Evolutionary conservation across 306 rosid species (phyloP), one percentile per base, ranked within the genome.

Genomic region (Vigna hirtella): DNA sequence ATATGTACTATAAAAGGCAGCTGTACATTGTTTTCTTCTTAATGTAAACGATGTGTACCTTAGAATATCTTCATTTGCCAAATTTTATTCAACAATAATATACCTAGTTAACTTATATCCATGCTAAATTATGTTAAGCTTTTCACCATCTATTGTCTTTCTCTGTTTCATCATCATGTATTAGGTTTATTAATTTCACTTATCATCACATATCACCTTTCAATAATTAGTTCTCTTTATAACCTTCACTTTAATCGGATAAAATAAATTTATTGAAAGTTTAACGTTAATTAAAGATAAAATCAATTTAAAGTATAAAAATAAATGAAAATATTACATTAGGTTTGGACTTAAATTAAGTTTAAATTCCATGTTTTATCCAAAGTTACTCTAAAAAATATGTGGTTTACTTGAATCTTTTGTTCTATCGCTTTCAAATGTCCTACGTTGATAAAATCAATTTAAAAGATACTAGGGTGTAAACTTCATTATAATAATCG

Each of bases 21-120:
- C 57, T 66, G 72, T 51, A 9, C 49, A 59, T 74, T 67, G 74
- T 67, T 76, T 49, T 36, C 74, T 77, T 66, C 20, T 58, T 68
- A 57, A 73, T 18, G 42, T 66, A 2, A 66, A 36, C 18, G 7
- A 52, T 9, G 17, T 53, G 9, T 17, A 62, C 48, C 20, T 62
- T 22, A 6, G 34, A 49, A 26, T 47, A 47, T 55, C 24, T 32
- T 65, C 26, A 53, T 12, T 72, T 58, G 6, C 65, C 4, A 38
- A 16, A 18, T 51, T 65, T 49, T 6, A 75, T 42, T 4, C 7
- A 8, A 9, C 40, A 24, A 42, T 58, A 22, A 38, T 53, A 2
- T 28, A 30, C 67, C 43, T 61, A 6, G 7, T 4, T 34, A 47
- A 70, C 48, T 61, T 74, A 30, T 18, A 32, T 48, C 16, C 65